Base-by-base conservation (phyloP, 2,329 filamentous ascomycete genomes). In the Fusarium sp. region DNA sequence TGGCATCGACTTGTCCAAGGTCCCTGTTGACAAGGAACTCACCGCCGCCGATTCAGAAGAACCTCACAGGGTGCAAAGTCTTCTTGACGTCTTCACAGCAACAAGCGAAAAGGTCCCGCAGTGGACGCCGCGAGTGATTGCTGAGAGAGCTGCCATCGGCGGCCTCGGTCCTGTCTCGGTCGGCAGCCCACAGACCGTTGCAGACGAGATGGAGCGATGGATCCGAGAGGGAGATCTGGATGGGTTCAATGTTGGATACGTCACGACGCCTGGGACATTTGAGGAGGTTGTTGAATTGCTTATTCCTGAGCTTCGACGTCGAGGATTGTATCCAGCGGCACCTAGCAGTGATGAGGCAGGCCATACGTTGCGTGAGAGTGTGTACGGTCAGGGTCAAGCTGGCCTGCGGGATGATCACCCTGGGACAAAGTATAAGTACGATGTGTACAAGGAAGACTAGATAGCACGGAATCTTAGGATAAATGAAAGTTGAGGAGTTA, bases 361-460 rank as follows among this genome's bases (percentile, higher is more conserved):
- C n/a, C 75, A 24, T 29, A 90, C 88, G 3, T 86, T 87, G 0
- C 82, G 90, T 20, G 91, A 93, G 81, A 92, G 88, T 81, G 82
- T 92, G 0, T 92, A 92, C 79, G 90, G 90, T 0, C 84, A 84
- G 69, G 91, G 91, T 0, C 90, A 92, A 79, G 85, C 81, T 7
- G 83, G 85, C 16, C 77, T 93, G 68, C 84, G 90, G 41, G 83
- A 83, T 71, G 91, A 93, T 79, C 91, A 93, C 79, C 77, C 84
- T 0, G 91, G 90, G 1, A 88, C 86, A 59, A 80, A 76, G 71
- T 93, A 92, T 78, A 91, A 90, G 81, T 93, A 92, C 73, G 85
- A 89, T 74, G 87, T 90, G 2, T 92, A 92, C 74, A 80, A 87
- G 65, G 89, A 92, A 74, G 88, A 90, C 14, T 60, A 64, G 20